A percentile compares a stretch with the other conserved stretches of the same genome.
phyloP scores from a whole-genome alignment of 1,139 yeast species.

The Pichia sp. region DNA sequence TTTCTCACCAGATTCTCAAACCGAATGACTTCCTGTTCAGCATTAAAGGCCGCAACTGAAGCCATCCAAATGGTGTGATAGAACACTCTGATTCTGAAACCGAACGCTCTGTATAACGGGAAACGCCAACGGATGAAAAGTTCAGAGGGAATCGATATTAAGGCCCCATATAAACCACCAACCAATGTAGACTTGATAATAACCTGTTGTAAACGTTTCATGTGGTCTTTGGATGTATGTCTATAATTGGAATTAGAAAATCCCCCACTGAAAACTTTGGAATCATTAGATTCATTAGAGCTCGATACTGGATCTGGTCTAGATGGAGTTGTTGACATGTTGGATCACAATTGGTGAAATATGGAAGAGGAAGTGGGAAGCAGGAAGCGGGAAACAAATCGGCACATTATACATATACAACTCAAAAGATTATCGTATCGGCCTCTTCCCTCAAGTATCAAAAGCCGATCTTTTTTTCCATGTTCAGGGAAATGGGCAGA shows the following conservation, averaged over 20 bases:
- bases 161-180: slow-evolving; percentile 28
- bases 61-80: slow-evolving; percentile 29
- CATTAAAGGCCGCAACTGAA: slow-evolving; percentile 25
- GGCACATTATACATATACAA: no score
- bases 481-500: no score
- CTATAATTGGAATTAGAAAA: slow-evolving; percentile 14
- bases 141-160: slow-evolving; percentile 28
- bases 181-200: slow-evolving; percentile 23
- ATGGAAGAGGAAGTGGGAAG: no score
- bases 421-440: no score
- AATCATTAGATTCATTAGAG: background rate
- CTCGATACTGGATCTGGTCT: no score
- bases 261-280: background rate
- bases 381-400: no score
- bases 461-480: no score
- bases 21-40: slow-evolving; percentile 25
- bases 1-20: slow-evolving; percentile 23
- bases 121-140: slow-evolving; percentile 27
- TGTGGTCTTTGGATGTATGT: slow-evolving; percentile 20
- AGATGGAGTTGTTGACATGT: no score
- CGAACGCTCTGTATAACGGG: slow-evolving; percentile 27
- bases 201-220: slow-evolving; percentile 19
- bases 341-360: no score
- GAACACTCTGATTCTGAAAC: slow-evolving; percentile 26
- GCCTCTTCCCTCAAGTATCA: no score